Conservation (phyloP, 2,329 filamentous ascomycete species). For the Pestalotiopsis sp. region DNA sequence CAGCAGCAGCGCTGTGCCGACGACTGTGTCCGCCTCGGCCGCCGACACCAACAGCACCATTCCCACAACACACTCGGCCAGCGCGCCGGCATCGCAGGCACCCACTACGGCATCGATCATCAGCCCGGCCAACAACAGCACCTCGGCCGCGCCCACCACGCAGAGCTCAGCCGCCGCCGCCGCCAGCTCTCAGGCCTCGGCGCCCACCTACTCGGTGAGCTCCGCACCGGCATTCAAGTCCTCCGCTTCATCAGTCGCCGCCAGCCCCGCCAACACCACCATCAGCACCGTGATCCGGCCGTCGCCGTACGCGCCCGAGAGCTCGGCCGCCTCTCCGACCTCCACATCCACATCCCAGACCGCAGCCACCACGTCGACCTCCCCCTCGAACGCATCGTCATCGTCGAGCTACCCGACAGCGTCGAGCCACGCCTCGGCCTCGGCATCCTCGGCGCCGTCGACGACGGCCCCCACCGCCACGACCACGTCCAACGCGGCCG, state of each 20-base stretch:
- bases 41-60: background rate
- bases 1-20: too few relatives aligned
- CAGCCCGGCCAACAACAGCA: background rate
- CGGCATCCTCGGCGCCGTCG: background rate
- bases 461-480: background rate
- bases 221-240: background rate
- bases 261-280: background rate
- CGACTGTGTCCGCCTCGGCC: too few relatives aligned
- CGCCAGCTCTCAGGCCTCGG: too few relatives aligned
- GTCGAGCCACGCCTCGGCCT: background rate
- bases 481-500: background rate
- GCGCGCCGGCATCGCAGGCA: background rate
- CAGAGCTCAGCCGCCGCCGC: too few relatives aligned
- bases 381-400: background rate
- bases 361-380: background rate
- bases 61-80: background rate
- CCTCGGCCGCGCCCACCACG: too few relatives aligned
- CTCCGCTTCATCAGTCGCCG: background rate
- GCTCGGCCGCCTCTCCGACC: background rate
- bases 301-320: background rate
- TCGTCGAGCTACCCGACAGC: background rate
- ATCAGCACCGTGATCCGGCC: background rate
- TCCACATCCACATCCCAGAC: background rate
- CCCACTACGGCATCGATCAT: background rate
- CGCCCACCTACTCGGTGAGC: background rate